Conservation (phyloP, 129 eudicot species). For the Saussurea involucrata region DNA sequence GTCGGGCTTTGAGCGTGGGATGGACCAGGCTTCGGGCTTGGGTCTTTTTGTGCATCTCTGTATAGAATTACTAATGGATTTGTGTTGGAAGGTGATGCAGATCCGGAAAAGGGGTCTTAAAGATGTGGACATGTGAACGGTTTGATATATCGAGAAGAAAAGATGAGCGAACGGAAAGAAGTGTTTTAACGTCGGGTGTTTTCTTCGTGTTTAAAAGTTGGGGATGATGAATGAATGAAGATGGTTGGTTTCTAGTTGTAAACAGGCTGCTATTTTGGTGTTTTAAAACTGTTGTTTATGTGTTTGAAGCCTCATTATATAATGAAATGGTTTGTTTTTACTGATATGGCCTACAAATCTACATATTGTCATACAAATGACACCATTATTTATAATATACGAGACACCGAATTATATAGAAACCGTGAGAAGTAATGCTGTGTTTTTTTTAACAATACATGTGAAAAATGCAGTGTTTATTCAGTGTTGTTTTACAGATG, state of each 20-base stretch:
- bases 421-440: too few relatives aligned
- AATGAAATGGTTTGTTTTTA: constrained; percentile 2
- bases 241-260: constrained; percentile 17
- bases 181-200: constrained; percentile 14
- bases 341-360: not conserved
- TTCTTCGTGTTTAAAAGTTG: constrained; percentile 9
- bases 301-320: not conserved
- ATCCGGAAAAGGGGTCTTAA: constrained; percentile 23
- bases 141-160: not conserved
- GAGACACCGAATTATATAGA: too few relatives aligned
- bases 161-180: constrained; percentile 9
- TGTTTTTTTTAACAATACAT: too few relatives aligned
- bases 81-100: constrained; percentile 14
- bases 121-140: not conserved
- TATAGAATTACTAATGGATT: not conserved
- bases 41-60: too few relatives aligned
- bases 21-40: too few relatives aligned
- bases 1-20: too few relatives aligned
- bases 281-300: constrained; percentile 12
- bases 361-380: not conserved
- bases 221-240: not conserved
- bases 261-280: not conserved
- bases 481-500: too few relatives aligned
- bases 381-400: too few relatives aligned
- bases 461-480: too few relatives aligned